These are phyloP conservation scores for Rhodotorula sp. DNA, from an alignment of 1,284 basidiomycete genomes.

Conservation along the genomic window DNA sequence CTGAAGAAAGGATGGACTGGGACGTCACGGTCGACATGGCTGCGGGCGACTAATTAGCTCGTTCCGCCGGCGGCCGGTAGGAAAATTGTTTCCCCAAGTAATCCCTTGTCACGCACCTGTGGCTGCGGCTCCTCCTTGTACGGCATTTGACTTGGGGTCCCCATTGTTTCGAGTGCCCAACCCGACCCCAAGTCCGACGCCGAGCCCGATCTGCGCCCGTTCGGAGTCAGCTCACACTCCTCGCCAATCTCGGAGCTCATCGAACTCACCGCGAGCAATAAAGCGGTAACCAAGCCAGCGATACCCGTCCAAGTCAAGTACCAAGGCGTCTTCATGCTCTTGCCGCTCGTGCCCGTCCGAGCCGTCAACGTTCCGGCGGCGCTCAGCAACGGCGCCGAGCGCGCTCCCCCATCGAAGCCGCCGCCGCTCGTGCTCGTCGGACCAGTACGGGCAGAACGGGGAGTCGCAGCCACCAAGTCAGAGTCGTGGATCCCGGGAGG, in stretches of 20 bases:
- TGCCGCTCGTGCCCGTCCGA: conserved; percentile 21
- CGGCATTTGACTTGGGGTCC: background rate
- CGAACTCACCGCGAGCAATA: conserved; percentile 2
- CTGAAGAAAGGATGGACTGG: background rate
- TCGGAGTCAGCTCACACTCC: no score
- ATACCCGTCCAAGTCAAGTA: conserved; percentile 17
- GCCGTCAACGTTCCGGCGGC: background rate
- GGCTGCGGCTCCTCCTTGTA: background rate
- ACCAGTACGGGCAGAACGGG: background rate
- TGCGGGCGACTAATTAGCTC: background rate
- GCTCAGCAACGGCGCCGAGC: background rate
- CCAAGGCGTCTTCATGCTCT: conserved; percentile 23
- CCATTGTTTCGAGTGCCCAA: conserved; percentile 18
- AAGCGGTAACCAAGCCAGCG: background rate
- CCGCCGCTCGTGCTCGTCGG: background rate
- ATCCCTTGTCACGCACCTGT: background rate
- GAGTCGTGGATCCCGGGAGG: background rate
- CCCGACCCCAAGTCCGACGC: conserved; percentile 33
- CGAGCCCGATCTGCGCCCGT: conserved; percentile 14
- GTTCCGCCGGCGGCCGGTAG: accelerated
- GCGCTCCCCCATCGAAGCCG: background rate
- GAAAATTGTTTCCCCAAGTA: background rate
- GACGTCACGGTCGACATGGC: conserved; percentile 1
- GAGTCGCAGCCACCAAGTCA: background rate
- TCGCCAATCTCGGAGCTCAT: no score